Base-by-base conservation (phyloP, 208 protist species). In the Strigomonas culicis region DNA sequence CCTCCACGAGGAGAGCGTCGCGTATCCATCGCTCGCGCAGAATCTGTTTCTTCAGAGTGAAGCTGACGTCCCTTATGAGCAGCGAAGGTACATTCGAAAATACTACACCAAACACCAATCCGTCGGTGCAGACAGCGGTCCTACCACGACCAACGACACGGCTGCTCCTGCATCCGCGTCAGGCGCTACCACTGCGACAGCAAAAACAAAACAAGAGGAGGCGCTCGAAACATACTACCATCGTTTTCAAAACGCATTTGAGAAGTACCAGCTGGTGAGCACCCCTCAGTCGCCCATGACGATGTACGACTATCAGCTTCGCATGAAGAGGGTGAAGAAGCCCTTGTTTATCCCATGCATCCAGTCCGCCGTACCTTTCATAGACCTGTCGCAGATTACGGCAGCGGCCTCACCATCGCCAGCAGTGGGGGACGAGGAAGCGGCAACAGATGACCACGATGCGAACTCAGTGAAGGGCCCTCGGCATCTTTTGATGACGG, bases 181-280 rank as follows among this genome's bases (percentile, higher is more conserved):
- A n/a, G 39, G 10, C 17, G 10, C 39, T 17, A n/a, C 17, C 39
- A 10, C 39, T 17, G 39, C 11, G 17, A 46, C 10, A 46, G 17
- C 39, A 46, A 46, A 46, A 46, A n/a, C 17, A 46, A 46, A 46
- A 46, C 11, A 46, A 46, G 39, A 46, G 39, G 39, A 46, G 39
- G 17, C 39, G 39, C 39, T 58, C 25, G 52, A 22, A 22, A 32
- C 52, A 30, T 25, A 31, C n/a, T 58, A 31, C 24, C 52, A 22
- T 10, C 21, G n/a, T 4, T 31, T 11, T 10, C n/a, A 22, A 15
- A 58, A 58, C 25, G 7, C 13, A 17, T 34, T 34, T n/a, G 4
- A 15, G 8, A 58, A 58, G 25, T 10, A 17, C 13, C 27, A 58
- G 13, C 7, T 10, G 25, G n/a, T n/a, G n/a, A n/a, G n/a, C n/a